Evolutionary conservation across 768 basidiomycete species (phyloP), one percentile per base, ranked within the genome.

Genomic region (Tulasnella sp.): DNA sequence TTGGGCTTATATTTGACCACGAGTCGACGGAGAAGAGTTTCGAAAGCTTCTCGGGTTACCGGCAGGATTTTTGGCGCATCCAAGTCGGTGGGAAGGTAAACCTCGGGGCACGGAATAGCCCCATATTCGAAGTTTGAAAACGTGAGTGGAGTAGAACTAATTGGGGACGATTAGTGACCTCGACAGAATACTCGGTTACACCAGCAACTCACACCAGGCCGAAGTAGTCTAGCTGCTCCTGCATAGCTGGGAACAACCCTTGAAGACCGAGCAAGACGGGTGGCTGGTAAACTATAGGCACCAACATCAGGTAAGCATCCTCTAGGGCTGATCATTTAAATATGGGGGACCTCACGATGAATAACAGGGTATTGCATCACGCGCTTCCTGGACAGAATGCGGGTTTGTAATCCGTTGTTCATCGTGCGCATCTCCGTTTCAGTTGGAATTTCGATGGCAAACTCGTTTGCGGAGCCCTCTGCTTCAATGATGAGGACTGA

Each of bases 321-420:
- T n/a, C n/a, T n/a, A n/a, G n/a, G n/a, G n/a, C n/a, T n/a, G n/a
- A n/a, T n/a, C n/a, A n/a, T n/a, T n/a, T n/a, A n/a, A n/a, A n/a
- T n/a, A n/a, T n/a, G n/a, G n/a, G n/a, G n/a, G n/a, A n/a, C n/a
- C 54, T 2, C 17, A 58, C 45, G 47, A 44, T 58, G 26, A 9
- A 30, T 4, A 3, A 38, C 63, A 27, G 65, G 30, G 56, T 68
- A 72, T 41, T 71, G 70, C 56, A 67, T 55, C 23, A 72, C 65
- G 1, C 70, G 64, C 3, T 67, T 53, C 11, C 70, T 62, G 1
- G 19, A 34, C 59, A 27, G 51, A 58, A 38, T 62, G 62, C 19
- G 23, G 41, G 60, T 66, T 68, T 63, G 43, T 60, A 63, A 41
- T 67, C 58, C 3, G 61, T 64, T 50, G 23, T 26, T 26, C 27